A percentile compares a stretch with the other conserved stretches of the same genome.
These are phyloP conservation scores for Parasitella parasitica DNA, from an alignment of 371 early-diverging fungal species.

Conservation along the genomic window DNA sequence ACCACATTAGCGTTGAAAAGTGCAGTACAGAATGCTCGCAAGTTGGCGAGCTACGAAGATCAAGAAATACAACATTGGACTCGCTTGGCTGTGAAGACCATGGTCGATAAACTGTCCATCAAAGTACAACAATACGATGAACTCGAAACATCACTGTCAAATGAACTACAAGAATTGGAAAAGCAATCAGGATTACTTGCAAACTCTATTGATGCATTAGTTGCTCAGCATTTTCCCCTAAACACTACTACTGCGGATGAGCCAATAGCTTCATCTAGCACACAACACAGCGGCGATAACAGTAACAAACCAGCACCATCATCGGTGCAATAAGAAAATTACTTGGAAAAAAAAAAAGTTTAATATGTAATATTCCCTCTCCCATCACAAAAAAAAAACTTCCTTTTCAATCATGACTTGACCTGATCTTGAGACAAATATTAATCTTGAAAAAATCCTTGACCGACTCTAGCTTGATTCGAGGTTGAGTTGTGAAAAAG, in stretches of 20 bases:
- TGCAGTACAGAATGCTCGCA: constrained; percentile 62
- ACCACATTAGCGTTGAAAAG: constrained; percentile 58
- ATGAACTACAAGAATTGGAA: constrained; percentile 83
- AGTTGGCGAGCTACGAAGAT: constrained; percentile 73
- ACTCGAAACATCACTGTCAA: constrained; percentile 78
- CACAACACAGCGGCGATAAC: not conserved
- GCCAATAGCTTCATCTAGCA: no score
- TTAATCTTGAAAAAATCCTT: no score
- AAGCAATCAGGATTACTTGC: constrained; percentile 58
- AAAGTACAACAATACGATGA: constrained; percentile 93
- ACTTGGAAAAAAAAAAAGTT: no score
- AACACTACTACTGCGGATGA: not conserved
- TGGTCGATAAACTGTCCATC: constrained; percentile 80
- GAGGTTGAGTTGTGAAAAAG: no score
- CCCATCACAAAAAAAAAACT: no score
- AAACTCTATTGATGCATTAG: constrained; percentile 33
- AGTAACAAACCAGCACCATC: not conserved
- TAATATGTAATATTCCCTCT: no score
- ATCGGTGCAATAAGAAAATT: no score
- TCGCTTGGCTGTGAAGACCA: constrained; percentile 76
- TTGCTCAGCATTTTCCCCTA: constrained; percentile 6
- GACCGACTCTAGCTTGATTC: no score
- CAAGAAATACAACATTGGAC: constrained; percentile 81
- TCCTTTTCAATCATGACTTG: no score
- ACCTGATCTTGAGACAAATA: no score